Percentiles rank a stretch among this genome's conserved stretches.
Conservation (phyloP, 2,329 filamentous ascomycete species). For the Neopestalotiopsis clavispora region DNA sequence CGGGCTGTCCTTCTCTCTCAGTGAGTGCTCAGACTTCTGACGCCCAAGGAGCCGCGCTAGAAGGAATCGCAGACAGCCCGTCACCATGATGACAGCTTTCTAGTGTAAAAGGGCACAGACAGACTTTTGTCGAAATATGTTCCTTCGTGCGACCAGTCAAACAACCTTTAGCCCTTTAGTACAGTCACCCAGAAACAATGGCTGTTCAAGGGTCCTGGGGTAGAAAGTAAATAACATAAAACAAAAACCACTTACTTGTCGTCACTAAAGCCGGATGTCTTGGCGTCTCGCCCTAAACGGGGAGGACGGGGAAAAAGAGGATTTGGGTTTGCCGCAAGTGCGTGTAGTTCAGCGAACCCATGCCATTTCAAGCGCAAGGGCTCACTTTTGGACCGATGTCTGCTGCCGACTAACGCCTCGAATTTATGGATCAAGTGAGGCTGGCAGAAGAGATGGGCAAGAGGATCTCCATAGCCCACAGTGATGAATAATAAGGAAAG, state of each 20-base stretch:
- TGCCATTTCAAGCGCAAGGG: neutral
- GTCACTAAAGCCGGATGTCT: neutral
- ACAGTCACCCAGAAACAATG: neutral
- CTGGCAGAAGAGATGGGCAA: neutral
- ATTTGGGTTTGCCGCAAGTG: too few relatives aligned
- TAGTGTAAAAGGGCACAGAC: neutral
- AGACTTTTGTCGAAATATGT: neutral
- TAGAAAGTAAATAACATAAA: too few relatives aligned
- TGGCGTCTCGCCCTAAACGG: neutral
- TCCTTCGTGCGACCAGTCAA: neutral
- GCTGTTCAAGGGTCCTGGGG: neutral
- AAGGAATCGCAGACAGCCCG: neutral
- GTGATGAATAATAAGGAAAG: too few relatives aligned
- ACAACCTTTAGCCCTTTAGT: neutral
- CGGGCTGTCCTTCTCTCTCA: neutral
- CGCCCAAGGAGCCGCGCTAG: neutral
- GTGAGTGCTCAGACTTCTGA: neutral
- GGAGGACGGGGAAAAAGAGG: neutral
- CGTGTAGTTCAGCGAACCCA: too few relatives aligned
- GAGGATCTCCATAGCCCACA: neutral
- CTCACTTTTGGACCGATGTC: neutral
- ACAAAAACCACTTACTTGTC: too few relatives aligned
- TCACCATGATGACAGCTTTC: neutral
- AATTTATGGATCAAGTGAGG: neutral
- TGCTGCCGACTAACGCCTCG: neutral